Evolutionary conservation across 2,329 filamentous ascomycete species (phyloP).

Genomic region (Penicillium palitans): DNA sequence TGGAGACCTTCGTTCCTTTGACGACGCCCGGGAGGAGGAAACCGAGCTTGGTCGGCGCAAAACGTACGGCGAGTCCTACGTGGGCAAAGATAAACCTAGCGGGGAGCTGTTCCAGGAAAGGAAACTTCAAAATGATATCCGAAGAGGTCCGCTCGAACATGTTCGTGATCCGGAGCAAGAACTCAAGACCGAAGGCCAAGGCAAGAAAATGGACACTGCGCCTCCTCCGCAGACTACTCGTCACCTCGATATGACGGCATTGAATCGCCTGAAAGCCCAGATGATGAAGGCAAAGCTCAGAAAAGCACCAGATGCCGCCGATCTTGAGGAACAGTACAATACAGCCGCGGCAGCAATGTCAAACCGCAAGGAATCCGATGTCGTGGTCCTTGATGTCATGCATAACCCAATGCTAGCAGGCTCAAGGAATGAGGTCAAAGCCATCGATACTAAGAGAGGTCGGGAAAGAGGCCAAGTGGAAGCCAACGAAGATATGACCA

Average conservation of each 20-base stretch:
- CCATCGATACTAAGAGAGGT: constrained; percentile 76
- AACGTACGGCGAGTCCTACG: constrained; percentile 81
- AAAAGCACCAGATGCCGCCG: constrained; percentile 69
- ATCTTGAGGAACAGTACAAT: constrained; percentile 83
- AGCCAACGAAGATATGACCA: constrained; percentile 92
- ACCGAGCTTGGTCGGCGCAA: constrained; percentile 81
- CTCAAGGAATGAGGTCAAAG: constrained; percentile 71
- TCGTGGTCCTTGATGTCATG: constrained; percentile 82
- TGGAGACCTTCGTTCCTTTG: constrained; percentile 78
- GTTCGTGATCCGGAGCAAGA: constrained; percentile 38
- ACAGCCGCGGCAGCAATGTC: constrained; percentile 65
- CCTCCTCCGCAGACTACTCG: constrained; percentile 51
- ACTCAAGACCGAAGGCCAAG: constrained; percentile 51
- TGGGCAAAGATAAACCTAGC: constrained; percentile 80
- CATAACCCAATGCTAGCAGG: constrained; percentile 85
- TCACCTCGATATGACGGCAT: constrained; percentile 69
- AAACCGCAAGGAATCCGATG: constrained; percentile 59
- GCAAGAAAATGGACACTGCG: constrained; percentile 59
- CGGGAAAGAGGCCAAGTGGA: constrained; percentile 80
- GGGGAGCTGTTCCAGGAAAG: constrained; percentile 83
- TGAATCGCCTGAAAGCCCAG: constrained; percentile 89
- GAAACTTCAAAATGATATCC: constrained; percentile 59
- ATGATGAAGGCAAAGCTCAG: constrained; percentile 95
- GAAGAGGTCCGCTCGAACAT: constrained; percentile 34
- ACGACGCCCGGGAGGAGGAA: constrained; percentile 89